Evolutionary conservation across 768 basidiomycete species (phyloP), one percentile per base, ranked within the genome.

Genomic region (Tylopilus intermedius): DNA sequence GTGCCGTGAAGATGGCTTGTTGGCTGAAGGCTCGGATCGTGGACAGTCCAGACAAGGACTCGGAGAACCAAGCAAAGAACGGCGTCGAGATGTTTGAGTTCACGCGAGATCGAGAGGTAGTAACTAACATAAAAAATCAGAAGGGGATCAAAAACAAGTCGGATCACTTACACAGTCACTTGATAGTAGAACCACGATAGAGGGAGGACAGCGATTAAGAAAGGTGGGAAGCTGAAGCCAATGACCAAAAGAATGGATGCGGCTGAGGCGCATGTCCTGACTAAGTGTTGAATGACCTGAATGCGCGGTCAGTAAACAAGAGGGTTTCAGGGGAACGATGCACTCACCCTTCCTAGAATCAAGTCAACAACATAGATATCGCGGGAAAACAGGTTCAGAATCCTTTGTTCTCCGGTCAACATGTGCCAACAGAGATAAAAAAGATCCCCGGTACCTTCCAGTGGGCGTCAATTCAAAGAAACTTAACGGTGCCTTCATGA

Each of bases 391-490:
- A 96, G 68, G 68, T 96, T 97, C 47, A 97, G 66, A 49, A 94
- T 87, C 8, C 92, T 89, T 50, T 1, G 3, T 6, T 45, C 14
- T 43, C 1, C 7, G 8, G 32, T 51, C 14, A 58, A 38, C 26
- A 14, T 2, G 13, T 18, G 24, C 24, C 5, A 10, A 22, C 45
- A 49, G 4, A 43, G 1, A 24, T 6, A 8, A 24, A 47, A 4
- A 18, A 18, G 11, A 18, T 15, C 9, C 33, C 55, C 76, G 46
- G 2, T 59, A 87, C 88, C 87, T 79, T 58, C 92, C 92, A 14
- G 81, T 84, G 2, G 93, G 94, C 0, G 93, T 96, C 49, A 78
- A 70, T 67, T 96, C 94, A 65, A 96, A 98, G 74, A 91, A 97
- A 59, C 81, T 83, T 59, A 94, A 68, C 0, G 92, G 92, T 0